phyloP scores from a whole-genome alignment of 1,284 basidiomycete species.

The Moesziomyces parantarcticus region DNA sequence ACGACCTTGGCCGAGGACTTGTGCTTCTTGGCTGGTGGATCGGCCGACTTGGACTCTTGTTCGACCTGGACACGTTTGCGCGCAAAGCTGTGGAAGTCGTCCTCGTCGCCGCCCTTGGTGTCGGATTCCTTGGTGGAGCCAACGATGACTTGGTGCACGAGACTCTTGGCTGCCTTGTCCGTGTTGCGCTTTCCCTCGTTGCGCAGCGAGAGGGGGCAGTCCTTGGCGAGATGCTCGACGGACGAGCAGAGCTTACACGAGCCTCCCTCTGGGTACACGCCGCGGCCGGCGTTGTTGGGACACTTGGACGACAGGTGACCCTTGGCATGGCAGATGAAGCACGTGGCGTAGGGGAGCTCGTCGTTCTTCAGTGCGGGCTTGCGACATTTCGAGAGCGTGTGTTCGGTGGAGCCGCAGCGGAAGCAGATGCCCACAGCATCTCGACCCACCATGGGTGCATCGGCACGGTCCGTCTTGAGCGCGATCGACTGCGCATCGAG shows the following conservation, averaged over 20 bases:
- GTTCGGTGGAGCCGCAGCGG: slow-evolving; percentile 84
- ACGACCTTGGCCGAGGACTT: slow-evolving; percentile 38
- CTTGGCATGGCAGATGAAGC: slow-evolving; percentile 81
- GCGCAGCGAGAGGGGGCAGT: slow-evolving; percentile 78
- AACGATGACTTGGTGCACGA: slow-evolving; percentile 29
- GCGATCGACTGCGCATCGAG: slow-evolving; percentile 48
- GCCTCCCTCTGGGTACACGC: slow-evolving; percentile 91
- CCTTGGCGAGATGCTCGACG: slow-evolving; percentile 84
- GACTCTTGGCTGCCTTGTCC: slow-evolving; percentile 25
- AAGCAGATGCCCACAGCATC: slow-evolving; percentile 59
- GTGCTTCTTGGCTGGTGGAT: slow-evolving; percentile 6
- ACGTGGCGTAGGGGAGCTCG: slow-evolving; percentile 84
- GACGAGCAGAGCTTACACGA: slow-evolving; percentile 90
- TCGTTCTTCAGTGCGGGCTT: slow-evolving; percentile 72
- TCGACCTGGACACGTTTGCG: slow-evolving; percentile 75
- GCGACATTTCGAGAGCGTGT: slow-evolving; percentile 81
- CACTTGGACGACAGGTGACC: slow-evolving; percentile 86
- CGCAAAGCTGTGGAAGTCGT: slow-evolving; percentile 86
- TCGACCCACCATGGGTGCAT: slow-evolving; percentile 61
- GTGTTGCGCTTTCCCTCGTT: slow-evolving; percentile 56
- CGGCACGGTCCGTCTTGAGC: slow-evolving; percentile 22
- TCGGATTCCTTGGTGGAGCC: slow-evolving; percentile 69
- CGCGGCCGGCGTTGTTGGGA: slow-evolving; percentile 80
- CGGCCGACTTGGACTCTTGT: slow-evolving; percentile 33
- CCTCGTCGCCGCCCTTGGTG: slow-evolving; percentile 84